Base-by-base conservation (phyloP, 768 basidiomycete species). In the Trametes gibbosa region DNA sequence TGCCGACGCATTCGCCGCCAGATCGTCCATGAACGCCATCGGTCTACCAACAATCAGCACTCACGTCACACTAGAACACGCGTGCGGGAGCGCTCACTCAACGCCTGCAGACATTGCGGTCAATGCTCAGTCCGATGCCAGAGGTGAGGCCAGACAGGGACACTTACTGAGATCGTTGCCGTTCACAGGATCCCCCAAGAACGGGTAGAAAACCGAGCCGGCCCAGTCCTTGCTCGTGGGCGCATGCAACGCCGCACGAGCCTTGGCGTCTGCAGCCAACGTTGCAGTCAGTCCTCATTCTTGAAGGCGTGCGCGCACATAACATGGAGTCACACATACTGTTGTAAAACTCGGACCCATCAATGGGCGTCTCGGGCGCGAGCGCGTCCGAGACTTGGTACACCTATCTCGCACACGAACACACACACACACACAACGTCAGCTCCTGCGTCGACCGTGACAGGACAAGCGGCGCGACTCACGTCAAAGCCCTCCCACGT, bases 181-280 rank as follows among this genome's bases (percentile, higher is more conserved):
- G 23, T 42, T 42, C 16, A 47, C 58, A 40, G 62, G 27, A 14
- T 58, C 50, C 29, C 72, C 66, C 29, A 73, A 67, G 65, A 59
- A 65, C 66, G 63, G 75, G 73, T 39, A 74, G 58, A 71, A 74
- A 48, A 53, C 16, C 17, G 49, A 64, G 35, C 63, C 59, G 0
- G 29, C 35, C 80, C 81, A 81, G 35, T 81, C 67, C 61, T 78
- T 76, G 68, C 80, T 87, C 9, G 77, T 81, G 3, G 88, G 87
- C 3, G 87, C 87, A 69, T 90, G 87, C 19, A 90, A 70, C 0
- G 87, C 87, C 40, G 78, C 72, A 47, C 80, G 75, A n/a, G 79
- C 81, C 37, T 69, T 76, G 25, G 77, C 74, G 62, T 87, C 85
- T 86, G 43, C 7, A 2, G 25, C n/a, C 16, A 24, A 16, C 40